Percentiles rank a stretch among this genome's conserved stretches.
Evolutionary conservation across 768 basidiomycete species (phyloP).

Genomic region (Tricholoma saponaceum): DNA sequence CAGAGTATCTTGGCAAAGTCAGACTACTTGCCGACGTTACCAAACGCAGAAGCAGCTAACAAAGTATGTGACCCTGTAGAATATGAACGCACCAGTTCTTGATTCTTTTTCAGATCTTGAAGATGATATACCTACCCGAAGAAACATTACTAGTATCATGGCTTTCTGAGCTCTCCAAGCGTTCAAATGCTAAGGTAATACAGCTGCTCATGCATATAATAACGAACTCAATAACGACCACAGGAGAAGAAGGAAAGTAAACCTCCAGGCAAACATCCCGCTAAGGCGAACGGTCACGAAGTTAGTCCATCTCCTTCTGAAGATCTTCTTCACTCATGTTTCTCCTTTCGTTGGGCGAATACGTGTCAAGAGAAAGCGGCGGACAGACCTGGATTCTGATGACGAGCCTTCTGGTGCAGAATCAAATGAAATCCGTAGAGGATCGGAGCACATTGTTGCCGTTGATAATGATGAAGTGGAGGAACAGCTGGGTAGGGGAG

Average conservation of each 20-base stretch:
- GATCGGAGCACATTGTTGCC: conserved; percentile 13
- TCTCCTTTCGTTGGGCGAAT: conserved; percentile 26
- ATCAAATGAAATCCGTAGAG: conserved; percentile 29
- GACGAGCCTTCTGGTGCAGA: conserved; percentile 29
- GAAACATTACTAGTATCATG: conserved; percentile 54
- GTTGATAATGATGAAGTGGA: conserved; percentile 23
- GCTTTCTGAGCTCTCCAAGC: conserved; percentile 47
- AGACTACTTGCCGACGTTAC: conserved; percentile 73
- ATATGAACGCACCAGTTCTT: background rate
- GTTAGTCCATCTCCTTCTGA: conserved; percentile 28
- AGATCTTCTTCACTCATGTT: conserved; percentile 1
- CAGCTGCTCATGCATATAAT: conserved; percentile 9
- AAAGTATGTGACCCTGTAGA: conserved; percentile 36
- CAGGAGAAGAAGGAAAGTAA: conserved; percentile 49
- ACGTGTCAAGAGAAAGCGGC: conserved; percentile 29
- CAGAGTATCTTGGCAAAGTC: conserved; percentile 79
- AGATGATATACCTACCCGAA: conserved; percentile 64
- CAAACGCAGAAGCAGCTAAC: conserved; percentile 59
- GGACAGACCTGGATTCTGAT: conserved; percentile 38
- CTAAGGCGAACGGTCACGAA: conserved; percentile 46
- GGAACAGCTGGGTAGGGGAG: conserved; percentile 25
- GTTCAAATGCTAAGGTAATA: conserved; percentile 30
- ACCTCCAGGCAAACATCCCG: conserved; percentile 42
- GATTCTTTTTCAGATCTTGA: conserved; percentile 47
- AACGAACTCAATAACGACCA: conserved; percentile 1